Evolutionary conservation across 2,329 filamentous ascomycete species (phyloP).

Genomic region (Knufia petricola): DNA sequence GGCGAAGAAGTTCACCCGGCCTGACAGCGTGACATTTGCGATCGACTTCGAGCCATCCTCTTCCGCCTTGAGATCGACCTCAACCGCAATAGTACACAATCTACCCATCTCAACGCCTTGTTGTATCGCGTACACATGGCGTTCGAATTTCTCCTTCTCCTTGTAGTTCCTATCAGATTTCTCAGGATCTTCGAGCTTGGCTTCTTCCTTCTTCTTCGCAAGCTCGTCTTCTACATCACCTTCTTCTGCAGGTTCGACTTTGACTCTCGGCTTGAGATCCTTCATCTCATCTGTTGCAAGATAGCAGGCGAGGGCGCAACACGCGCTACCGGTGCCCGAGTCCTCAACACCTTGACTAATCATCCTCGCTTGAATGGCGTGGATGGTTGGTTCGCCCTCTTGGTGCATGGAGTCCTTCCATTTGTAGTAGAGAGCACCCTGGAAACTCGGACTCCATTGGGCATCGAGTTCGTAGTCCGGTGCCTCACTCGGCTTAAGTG

Average conservation of each 20-base stretch:
- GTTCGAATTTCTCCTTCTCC: constrained; percentile 22
- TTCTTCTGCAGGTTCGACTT: constrained; percentile 35
- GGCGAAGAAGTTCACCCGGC: constrained; percentile 40
- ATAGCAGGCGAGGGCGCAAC: constrained; percentile 48
- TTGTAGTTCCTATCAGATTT: constrained; percentile 16
- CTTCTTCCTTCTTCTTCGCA: constrained; percentile 24
- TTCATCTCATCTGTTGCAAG: constrained; percentile 33
- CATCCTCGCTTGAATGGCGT: constrained; percentile 27
- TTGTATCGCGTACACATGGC: constrained; percentile 43
- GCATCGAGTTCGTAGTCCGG: constrained; percentile 25
- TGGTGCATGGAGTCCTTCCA: constrained; percentile 21
- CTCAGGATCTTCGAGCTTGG: constrained; percentile 34
- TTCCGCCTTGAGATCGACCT: constrained; percentile 35
- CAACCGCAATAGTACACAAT: constrained; percentile 32
- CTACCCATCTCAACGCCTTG: constrained; percentile 62
- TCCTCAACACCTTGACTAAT: constrained; percentile 42
- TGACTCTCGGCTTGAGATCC: constrained; percentile 8
- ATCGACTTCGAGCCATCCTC: constrained; percentile 38
- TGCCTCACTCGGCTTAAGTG: constrained; percentile 22
- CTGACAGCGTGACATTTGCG: constrained; percentile 28
- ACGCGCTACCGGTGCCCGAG: constrained; percentile 55
- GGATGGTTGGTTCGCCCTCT: constrained; percentile 23
- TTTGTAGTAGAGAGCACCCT: constrained; percentile 28
- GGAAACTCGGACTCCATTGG: constrained; percentile 25
- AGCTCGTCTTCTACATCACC: constrained; percentile 34